Evolutionary conservation across 345 rosid species (phyloP).

Genomic region (Brassica carinata): DNA sequence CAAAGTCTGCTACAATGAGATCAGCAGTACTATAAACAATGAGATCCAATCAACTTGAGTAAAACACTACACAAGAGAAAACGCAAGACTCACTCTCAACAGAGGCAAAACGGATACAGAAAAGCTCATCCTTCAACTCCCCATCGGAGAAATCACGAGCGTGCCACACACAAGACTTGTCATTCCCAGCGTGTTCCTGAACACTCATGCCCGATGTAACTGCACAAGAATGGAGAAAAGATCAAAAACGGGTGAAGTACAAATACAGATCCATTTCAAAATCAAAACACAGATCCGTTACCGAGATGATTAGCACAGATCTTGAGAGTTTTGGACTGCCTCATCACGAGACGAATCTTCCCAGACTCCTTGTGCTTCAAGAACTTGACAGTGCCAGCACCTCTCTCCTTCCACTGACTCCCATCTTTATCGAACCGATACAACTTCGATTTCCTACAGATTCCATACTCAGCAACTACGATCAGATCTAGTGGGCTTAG

Average conservation of each 20-base stretch:
- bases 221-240: neutral
- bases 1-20: neutral
- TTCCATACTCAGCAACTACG: neutral
- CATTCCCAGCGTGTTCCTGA: neutral
- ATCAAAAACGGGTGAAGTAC: no score
- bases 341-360: neutral
- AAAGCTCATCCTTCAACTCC: neutral
- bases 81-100: neutral
- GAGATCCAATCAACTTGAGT: neutral
- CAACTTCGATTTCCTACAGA: neutral
- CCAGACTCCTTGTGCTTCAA: neutral
- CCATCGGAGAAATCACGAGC: neutral
- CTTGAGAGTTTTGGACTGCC: neutral
- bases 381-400: neutral
- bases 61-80: neutral
- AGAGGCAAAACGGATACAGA: neutral
- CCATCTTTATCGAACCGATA: neutral
- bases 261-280: no score
- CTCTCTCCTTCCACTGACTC: slow-evolving; percentile 1
- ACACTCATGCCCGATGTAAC: neutral
- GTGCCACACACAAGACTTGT: neutral
- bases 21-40: neutral
- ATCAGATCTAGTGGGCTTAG: neutral
- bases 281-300: neutral
- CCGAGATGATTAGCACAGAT: neutral